Evolutionary conservation across 345 rosid genomes (phyloP), one percentile per base, ranked within the genome.

Genomic region (Gossypium rotundifolium): DNA sequence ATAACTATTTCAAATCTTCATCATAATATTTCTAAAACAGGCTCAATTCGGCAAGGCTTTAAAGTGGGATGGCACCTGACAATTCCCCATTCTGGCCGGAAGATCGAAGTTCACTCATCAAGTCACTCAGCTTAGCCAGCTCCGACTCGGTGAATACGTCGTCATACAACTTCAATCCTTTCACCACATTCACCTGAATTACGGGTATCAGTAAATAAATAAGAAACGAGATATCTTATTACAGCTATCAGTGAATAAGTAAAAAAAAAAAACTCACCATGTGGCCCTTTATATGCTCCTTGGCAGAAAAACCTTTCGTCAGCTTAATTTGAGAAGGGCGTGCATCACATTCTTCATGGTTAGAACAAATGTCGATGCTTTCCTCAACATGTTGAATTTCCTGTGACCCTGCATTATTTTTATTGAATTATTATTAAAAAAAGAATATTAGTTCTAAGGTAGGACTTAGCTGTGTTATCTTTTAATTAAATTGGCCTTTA

Each of bases 141-240:
- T 90, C 96, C 3, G 86, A 74, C 73, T 76, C 88, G 55, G 88
- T 87, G 81, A 95, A 90, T 0, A 90, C 80, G 23, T 91, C 80
- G 76, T 95, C 92, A 54, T 91, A 91, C 63, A 93, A 81, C 86
- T 95, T 95, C 72, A 95, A 81, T 27, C 99, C 99, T 85, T 93
- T 95, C 62, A 93, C 96, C 53, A 95, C 96, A 86, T 95, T 95
- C 74, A 89, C 94, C 99, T 95, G 97, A 74, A 78, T 78, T 10
- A 63, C 68, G 75, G 65, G 5, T 33, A 5, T 69, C 68, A 54
- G 76, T 70, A 68, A 80, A 77, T 80, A 75, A 83, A 80, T 78
- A 76, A 51, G 16, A 13, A 72, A 33, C 7, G 40, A 33, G 40
- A 33, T 5, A 33, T 33, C 40, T 33, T 66, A 20, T 33, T 4